These are phyloP conservation scores for Wallacemonas sp. DNA, from an alignment of 208 protist species.

Conservation along the genomic window DNA sequence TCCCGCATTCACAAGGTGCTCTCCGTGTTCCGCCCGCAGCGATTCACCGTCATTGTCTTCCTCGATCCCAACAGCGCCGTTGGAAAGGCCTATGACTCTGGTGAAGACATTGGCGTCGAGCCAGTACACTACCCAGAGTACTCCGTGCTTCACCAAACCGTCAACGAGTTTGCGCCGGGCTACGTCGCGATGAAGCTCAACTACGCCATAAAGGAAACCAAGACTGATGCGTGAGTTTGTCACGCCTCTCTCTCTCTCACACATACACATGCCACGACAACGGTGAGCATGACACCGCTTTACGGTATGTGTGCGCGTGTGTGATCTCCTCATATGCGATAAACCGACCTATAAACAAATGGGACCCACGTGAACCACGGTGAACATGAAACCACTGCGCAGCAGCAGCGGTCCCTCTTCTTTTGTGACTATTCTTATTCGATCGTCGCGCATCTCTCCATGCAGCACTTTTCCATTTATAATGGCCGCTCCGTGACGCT, in stretches of 20 bases:
- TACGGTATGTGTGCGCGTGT: neutral
- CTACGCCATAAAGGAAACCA: conserved; percentile 45
- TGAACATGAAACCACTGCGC: too few relatives aligned
- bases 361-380: too few relatives aligned
- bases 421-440: too few relatives aligned
- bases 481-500: too few relatives aligned
- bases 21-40: conserved; percentile 69
- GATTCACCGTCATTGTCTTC: conserved; percentile 88
- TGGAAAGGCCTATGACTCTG: conserved; percentile 57
- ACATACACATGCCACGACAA: neutral
- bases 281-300: neutral
- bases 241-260: too few relatives aligned
- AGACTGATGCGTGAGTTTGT: conserved; percentile 28
- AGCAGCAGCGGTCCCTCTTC: too few relatives aligned
- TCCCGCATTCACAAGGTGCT: conserved; percentile 63
- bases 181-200: conserved; percentile 87
- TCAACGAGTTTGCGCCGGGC: conserved; percentile 81
- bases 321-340: too few relatives aligned
- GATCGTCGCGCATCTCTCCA: too few relatives aligned
- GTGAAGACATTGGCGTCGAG: conserved; percentile 69
- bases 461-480: too few relatives aligned
- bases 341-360: too few relatives aligned
- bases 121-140: conserved; percentile 76
- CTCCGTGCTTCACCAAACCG: conserved; percentile 58
- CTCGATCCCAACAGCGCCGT: conserved; percentile 76